Base-by-base conservation (phyloP, 2,329 filamentous ascomycete species). In the Penicillium sp. region DNA sequence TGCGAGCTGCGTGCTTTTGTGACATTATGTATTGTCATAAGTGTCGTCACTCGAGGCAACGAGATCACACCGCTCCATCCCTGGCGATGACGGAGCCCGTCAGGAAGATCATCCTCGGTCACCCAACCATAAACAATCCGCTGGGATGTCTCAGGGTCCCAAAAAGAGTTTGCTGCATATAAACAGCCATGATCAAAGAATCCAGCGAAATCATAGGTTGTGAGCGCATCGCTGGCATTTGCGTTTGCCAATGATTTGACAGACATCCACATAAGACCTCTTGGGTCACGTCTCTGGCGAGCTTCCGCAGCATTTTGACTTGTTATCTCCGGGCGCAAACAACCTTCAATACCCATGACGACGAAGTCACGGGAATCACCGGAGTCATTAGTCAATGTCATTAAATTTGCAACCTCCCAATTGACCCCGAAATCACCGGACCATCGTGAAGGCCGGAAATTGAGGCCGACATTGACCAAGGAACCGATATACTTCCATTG, bases 21-120 rank as follows among this genome's bases (percentile, higher is more conserved):
- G 2, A 81, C 75, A 11, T 73, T 61, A 4, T 63, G 57, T 2
- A 76, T 54, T 0, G 73, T 75, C 55, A 69, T 67, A n/a, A 82
- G 55, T n/a, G 67, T 67, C 1, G 81, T 55, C 20, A 76, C 74
- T 15, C 79, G 68, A 0, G 79, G 79, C 5, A 82, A 56, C 1
- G 79, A 79, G 8, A 82, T 67, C 53, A 76, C 63, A 1, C 81
- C 79, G 20, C 76, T 81, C 79, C 80, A 82, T 11, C 77, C 77
- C 59, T 82, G 78, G 1, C 67, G 62, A 53, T 77, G 70, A 3
- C 78, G 75, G 14, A 75, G 59, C 2, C 67, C 58, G 53, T 80
- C 69, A 1, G 78, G 73, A 3, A 82, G 59, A 49, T 81, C 78
- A 12, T 83, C 80, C 59, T 83, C 80, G 1, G 73, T 76, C 33